Percentiles rank a stretch among this genome's conserved stretches.
Evolutionary conservation across 768 basidiomycete species (phyloP).

Genomic region (Mrakia frigida): DNA sequence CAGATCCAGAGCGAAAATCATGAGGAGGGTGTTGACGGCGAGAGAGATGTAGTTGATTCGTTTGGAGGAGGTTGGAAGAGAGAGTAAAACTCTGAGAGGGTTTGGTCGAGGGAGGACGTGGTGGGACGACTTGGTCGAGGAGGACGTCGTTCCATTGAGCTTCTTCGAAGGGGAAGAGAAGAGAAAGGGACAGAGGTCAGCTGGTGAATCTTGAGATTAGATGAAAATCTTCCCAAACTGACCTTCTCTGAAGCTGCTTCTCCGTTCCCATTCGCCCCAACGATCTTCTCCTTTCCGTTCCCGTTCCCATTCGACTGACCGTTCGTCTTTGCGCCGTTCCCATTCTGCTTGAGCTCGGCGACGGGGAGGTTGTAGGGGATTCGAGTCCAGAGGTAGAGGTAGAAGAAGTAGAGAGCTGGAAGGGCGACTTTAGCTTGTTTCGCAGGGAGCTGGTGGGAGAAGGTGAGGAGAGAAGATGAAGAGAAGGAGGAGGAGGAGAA

Average conservation of each 20-base stretch:
- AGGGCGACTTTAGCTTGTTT: neutral
- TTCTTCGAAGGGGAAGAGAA: neutral
- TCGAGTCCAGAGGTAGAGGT: slow-evolving; percentile 2
- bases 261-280: neutral
- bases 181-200: neutral
- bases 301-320: neutral
- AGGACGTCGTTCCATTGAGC: neutral
- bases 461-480: neutral
- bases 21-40: slow-evolving; percentile 48
- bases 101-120: slow-evolving; percentile 19
- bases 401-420: neutral
- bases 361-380: neutral
- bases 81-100: slow-evolving; percentile 24
- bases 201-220: no score
- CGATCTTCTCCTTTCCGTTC: neutral
- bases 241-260: slow-evolving; percentile 12
- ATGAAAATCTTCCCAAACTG: neutral
- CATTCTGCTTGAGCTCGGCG: neutral
- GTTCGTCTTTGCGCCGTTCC: neutral
- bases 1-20: slow-evolving; percentile 51
- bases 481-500: neutral
- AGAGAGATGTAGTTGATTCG: slow-evolving; percentile 37
- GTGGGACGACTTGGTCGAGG: neutral
- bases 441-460: neutral
- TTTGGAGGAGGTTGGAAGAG: slow-evolving; percentile 25